phyloP scores from a whole-genome alignment of 106 monocot species.

The Ottelia alismoides region DNA sequence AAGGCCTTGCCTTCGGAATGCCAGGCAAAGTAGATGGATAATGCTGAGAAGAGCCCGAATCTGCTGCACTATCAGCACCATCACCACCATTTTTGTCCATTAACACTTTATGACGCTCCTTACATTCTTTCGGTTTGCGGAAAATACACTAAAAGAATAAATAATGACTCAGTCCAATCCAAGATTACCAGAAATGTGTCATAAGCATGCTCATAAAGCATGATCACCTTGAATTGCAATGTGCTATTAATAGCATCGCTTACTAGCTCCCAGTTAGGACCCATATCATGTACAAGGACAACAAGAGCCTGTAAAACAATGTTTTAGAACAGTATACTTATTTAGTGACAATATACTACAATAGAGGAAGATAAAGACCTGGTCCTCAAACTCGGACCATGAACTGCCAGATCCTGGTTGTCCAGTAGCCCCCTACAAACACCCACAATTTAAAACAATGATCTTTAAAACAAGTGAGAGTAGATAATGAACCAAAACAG shows the following conservation, averaged over 20 bases:
- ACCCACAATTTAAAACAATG: too few relatives aligned
- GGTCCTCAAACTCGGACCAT: constrained; percentile 93
- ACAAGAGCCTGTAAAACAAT: constrained; percentile 67
- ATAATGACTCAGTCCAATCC: too few relatives aligned
- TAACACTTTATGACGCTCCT: constrained; percentile 81
- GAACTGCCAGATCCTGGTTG: constrained; percentile 61
- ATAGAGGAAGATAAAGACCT: constrained; percentile 34
- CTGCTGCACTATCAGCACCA: constrained; percentile 99
- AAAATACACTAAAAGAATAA: constrained; percentile 68
- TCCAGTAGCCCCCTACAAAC: constrained; percentile 42
- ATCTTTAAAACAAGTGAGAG: too few relatives aligned
- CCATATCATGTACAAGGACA: constrained; percentile 99
- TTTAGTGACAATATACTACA: neutral
- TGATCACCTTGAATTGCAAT: constrained; percentile 75
- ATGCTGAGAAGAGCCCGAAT: constrained; percentile 95
- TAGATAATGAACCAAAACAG: too few relatives aligned
- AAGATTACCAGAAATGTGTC: too few relatives aligned
- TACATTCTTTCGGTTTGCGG: constrained; percentile 80
- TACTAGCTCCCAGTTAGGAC: constrained; percentile 95
- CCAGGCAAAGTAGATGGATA: constrained; percentile 88
- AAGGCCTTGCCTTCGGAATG: constrained; percentile 81
- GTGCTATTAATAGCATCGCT: constrained; percentile 95
- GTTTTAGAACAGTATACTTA: neutral
- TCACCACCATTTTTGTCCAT: constrained; percentile 81
- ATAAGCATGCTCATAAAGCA: too few relatives aligned